Base-by-base conservation (phyloP, 2,329 filamentous ascomycete genomes). In the Talaromyces sp. region DNA sequence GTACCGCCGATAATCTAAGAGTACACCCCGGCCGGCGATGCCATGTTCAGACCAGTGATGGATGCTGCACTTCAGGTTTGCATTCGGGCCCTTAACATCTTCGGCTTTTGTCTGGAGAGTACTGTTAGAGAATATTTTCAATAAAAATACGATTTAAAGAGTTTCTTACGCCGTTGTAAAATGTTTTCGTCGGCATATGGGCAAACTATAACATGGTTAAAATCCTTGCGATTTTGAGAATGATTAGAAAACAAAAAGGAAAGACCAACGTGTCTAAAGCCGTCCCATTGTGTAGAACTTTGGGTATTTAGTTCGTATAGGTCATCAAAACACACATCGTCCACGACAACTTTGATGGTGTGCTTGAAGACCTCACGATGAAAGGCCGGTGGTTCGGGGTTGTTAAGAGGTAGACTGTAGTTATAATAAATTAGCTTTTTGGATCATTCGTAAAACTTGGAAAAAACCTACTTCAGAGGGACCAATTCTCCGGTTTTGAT, bases 401-500 rank as follows among this genome's bases (percentile, higher is more conserved):
- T 73, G 59, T 82, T 77, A 17, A 84, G 66, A 2, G 84, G 83
- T 4, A 86, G 76, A 63, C 80, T 81, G 49, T 27, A 26, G 55
- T n/a, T 6, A 29, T 38, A 56, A 4, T 51, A 46, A 7, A 46
- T 24, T 8, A 46, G 7, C 8, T 24, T 46, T 43, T 0, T 31
- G 53, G 31, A 32, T 8, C 6, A 17, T 41, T 4, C 54, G 31
- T n/a, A n/a, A 38, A 17, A 31, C 21, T 10, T n/a, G 3, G 10
- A 9, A 21, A 27, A 17, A 3, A 67, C 71, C 63, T 67, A 82
- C 80, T 86, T 81, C 32, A 85, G 73, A 11, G 81, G 78, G 2
- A 85, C 76, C 64, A 84, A 79, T 56, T 85, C 81, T 14, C 84
- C 84, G 3, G 80, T 82, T 52, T 72, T 72, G 61, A 86, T 84